Evolutionary conservation across 164 flowering plant genomes (phyloP).

Genomic region (Protea cynaroides): DNA sequence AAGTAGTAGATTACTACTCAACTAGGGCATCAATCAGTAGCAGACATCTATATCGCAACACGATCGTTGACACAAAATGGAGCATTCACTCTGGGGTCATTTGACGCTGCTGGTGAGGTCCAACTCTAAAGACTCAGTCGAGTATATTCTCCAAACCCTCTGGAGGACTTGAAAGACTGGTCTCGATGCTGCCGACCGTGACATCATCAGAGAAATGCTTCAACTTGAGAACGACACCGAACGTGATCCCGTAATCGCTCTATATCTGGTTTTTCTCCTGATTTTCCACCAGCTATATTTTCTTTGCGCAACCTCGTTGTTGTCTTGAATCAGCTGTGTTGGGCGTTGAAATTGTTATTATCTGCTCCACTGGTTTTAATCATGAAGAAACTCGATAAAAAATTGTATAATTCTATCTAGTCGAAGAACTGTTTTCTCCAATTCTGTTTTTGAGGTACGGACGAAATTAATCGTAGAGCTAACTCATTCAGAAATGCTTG

Average conservation of each 20-base stretch:
- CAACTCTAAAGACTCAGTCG: conserved; percentile 60
- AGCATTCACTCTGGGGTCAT: conserved; percentile 55
- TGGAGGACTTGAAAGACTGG: conserved; percentile 75
- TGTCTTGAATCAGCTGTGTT: no score
- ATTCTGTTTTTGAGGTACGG: no score
- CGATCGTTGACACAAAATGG: conserved; percentile 19
- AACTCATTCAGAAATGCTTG: no score
- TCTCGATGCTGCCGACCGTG: conserved; percentile 60
- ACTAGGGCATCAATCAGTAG: neutral
- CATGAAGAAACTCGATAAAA: neutral
- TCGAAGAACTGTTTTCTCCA: no score
- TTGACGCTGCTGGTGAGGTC: conserved; percentile 61
- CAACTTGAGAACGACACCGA: conserved; percentile 49
- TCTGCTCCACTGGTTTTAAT: neutral
- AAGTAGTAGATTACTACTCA: no score
- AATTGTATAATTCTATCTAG: no score
- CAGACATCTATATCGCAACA: no score
- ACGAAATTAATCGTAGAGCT: no score
- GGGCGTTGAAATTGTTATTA: no score
- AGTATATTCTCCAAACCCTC: conserved; percentile 59
- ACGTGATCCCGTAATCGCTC: conserved; percentile 30
- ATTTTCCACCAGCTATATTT: no score
- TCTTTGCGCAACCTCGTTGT: no score
- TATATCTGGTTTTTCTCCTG: no score
- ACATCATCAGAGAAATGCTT: conserved; percentile 43